Evolutionary conservation across 345 rosid species (phyloP), one percentile per base, ranked within the genome.

Genomic region (Noccaea caerulescens): DNA sequence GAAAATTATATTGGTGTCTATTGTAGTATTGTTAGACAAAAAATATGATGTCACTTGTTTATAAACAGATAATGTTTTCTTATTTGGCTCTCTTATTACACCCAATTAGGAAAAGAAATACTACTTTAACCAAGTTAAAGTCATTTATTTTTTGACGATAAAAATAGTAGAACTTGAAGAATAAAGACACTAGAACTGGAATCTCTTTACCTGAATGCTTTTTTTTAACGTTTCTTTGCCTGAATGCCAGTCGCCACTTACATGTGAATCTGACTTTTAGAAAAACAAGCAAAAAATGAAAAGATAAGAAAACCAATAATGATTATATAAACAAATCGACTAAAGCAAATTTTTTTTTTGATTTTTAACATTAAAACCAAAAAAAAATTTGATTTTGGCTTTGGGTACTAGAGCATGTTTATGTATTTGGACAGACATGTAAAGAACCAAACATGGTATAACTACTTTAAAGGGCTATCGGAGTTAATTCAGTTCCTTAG

Each of bases 161-260:
- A 58, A 58, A 37, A 20, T 38, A 46, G 7, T 36, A 34, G 38
- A 57, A 23, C 37, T 33, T 46, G 14, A 34, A 45, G 66, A 36
- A 46, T 46, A 58, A 69, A 47, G 73, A 58, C 66, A 69, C 9
- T 11, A 3, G 8, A 69, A 47, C 47, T 58, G 73, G 73, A 58
- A 69, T 69, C 49, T 59, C 66, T 58, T 69, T 69, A 13, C 58
- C 5, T 25, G 7, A 38, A 23, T 47, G 20, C 41, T 69, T 57
- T 12, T 50, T 39, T 6, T 6, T 2, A 64, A 54, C 52, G 62
- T 27, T 23, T 66, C 39, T 41, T 54, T 67, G 18, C 20, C 0
- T 54, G 43, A 67, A 68, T 54, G 62, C 54, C 6, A 27, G 30
- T 27, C 30, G 30, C 30, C 30, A 20, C 23, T 20, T 1, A 27